These are phyloP conservation scores for Cryptococcus hybrid DNA, from an alignment of 1,284 basidiomycete species.

Conservation along the genomic window DNA sequence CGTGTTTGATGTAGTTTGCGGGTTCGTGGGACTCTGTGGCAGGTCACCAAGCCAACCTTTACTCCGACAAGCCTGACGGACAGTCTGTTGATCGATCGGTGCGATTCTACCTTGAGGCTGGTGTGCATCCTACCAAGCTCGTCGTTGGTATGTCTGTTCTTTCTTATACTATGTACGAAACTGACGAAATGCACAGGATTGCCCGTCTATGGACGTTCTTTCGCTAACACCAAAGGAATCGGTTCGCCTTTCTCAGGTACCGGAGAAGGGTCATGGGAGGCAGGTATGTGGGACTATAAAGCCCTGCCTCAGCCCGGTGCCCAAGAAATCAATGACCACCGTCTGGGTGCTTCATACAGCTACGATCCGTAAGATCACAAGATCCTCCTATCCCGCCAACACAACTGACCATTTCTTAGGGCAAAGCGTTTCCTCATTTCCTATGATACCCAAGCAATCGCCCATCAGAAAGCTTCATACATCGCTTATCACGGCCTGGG, in stretches of 20 bases:
- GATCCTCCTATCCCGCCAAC: too few species aligned
- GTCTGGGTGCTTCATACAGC: conserved; percentile 72
- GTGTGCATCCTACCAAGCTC: conserved; percentile 71
- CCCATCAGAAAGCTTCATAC: conserved; percentile 71
- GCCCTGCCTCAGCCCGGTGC: conserved; percentile 66
- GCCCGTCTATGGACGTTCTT: conserved; percentile 81
- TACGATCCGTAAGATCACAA: conserved; percentile 57
- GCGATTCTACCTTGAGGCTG: conserved; percentile 63
- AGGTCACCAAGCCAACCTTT: conserved; percentile 82
- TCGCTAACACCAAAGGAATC: conserved; percentile 72
- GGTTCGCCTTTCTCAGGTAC: conserved; percentile 73
- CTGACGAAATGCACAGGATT: conserved; percentile 54
- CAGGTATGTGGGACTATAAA: conserved; percentile 63
- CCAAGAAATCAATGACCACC: conserved; percentile 65
- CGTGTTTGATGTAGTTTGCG: conserved; percentile 24
- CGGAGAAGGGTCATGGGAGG: conserved; percentile 57
- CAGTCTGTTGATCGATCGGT: conserved; percentile 69
- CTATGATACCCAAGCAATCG: conserved; percentile 77
- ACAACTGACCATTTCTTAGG: too few species aligned
- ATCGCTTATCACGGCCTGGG: conserved; percentile 63
- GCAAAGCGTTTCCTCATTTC: conserved; percentile 57
- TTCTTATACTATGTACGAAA: too few species aligned
- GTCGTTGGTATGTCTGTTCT: conserved; percentile 60
- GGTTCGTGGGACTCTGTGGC: conserved; percentile 53
- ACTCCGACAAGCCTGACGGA: conserved; percentile 51